A percentile compares a stretch with the other conserved stretches of the same genome.
Evolutionary conservation across 139 green algal genomes (phyloP).

Genomic region (Edaphochlamys debaryana): DNA sequence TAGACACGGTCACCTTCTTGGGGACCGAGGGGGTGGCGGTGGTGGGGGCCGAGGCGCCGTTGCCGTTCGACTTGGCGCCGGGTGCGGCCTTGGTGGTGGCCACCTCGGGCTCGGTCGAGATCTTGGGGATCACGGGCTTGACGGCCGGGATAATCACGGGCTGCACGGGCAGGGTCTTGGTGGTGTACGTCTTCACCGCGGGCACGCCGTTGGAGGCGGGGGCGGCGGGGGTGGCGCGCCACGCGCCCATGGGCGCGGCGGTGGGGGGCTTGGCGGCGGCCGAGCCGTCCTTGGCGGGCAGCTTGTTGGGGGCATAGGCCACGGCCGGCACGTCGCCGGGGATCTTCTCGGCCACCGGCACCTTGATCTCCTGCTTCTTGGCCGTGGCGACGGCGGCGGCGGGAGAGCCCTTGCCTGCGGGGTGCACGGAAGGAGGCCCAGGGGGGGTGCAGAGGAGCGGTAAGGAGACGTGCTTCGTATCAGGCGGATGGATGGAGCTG

Average conservation of each 20-base stretch:
- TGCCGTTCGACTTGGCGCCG: background rate
- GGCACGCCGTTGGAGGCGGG: background rate
- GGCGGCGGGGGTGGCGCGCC: conserved; percentile 2
- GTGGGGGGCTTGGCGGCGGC: background rate
- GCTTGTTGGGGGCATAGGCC: conserved; percentile 8
- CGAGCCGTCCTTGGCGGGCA: background rate
- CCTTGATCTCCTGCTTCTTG: conserved; percentile 47
- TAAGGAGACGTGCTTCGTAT: too few species aligned
- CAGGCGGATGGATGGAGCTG: too few species aligned
- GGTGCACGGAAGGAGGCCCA: too few species aligned
- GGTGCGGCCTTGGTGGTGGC: background rate
- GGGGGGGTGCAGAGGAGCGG: too few species aligned
- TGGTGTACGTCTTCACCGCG: too few species aligned
- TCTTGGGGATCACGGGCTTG: too few species aligned
- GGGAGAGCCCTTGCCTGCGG: too few species aligned
- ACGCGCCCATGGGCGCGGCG: conserved; percentile 19
- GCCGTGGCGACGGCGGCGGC: conserved; percentile 14
- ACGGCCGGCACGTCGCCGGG: conserved; percentile 39
- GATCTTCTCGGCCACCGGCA: conserved; percentile 54
- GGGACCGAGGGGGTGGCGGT: background rate
- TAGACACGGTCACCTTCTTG: background rate
- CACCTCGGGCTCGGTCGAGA: background rate
- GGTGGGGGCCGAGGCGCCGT: background rate
- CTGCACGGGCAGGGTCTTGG: too few species aligned
- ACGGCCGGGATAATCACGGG: too few species aligned